Conservation (phyloP, 768 basidiomycete species). For the Pleurotus ostreatus region DNA sequence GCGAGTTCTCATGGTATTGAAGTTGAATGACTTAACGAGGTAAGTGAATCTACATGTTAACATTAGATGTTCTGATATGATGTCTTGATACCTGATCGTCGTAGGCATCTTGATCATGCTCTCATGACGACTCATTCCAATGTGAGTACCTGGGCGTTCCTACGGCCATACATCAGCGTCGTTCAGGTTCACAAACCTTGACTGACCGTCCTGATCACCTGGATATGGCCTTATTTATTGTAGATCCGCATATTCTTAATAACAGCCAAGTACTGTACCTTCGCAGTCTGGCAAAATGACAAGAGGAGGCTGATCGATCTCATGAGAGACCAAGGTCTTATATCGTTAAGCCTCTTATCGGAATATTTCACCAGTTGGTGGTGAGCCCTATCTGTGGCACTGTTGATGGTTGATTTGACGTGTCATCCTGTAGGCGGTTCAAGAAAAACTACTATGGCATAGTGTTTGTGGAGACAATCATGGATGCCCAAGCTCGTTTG, state of each 20-base stretch:
- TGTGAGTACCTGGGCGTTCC: conserved; percentile 28
- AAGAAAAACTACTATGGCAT: conserved; percentile 47
- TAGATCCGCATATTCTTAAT: conserved; percentile 87
- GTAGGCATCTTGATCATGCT: conserved; percentile 2
- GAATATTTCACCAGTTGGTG: conserved; percentile 65
- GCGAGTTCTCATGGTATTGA: conserved; percentile 79
- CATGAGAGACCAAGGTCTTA: conserved; percentile 48
- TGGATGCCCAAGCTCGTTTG: conserved; percentile 60
- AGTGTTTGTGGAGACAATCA: conserved; percentile 49
- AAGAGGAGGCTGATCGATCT: conserved; percentile 36
- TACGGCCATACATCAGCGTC: no score
- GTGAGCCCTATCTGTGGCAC: conserved; percentile 34
- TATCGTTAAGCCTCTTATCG: conserved; percentile 40
- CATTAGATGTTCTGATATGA: not conserved
- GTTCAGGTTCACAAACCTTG: no score
- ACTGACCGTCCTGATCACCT: not conserved
- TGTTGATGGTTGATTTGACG: not conserved
- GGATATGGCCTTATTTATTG: conserved; percentile 13
- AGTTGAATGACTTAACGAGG: conserved; percentile 83
- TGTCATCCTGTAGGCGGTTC: conserved; percentile 46
- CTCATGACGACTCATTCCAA: conserved; percentile 85
- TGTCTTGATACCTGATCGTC: not conserved
- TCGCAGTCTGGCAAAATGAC: conserved; percentile 77
- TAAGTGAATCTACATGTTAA: conserved; percentile 20
- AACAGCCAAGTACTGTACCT: conserved; percentile 83